Base-by-base conservation (phyloP, 75 land plant species). In the Cupressus sempervirens region DNA sequence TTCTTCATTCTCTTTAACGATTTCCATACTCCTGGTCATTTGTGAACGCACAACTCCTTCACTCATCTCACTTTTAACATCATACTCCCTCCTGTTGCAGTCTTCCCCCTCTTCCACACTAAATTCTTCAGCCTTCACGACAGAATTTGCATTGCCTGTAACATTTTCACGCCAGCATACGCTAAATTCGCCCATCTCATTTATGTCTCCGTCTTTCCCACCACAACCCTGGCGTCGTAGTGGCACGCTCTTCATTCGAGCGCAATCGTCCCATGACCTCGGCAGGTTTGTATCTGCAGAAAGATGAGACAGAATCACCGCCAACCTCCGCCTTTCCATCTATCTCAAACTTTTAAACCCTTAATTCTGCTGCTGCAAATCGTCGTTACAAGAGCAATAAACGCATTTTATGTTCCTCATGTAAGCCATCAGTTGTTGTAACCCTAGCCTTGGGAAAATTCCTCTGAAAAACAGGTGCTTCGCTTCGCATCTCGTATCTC, bases 291-390 rank as follows among this genome's bases (percentile, higher is more conserved):
- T 23, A n/a, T 79, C 11, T 8, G 13, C 46, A 26, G 81, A 79
- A 79, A 79, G 81, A 79, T 79, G 81, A 18, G 81, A 79, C 26
- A 79, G 50, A 43, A 79, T 79, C 11, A 79, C 29, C 4, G 81
- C 81, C 81, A 79, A 48, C 81, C 81, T 20, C 46, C 81, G 45
- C 32, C 26, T n/a, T 45, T 79, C 81, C 81, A 79, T 79, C 45
- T 41, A 45, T 41, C n/a, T 79, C 81, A 79, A 79, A 79, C 43
- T 13, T n/a, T 5, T 23, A 9, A 79, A 79, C 52, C 50, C 81
- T 76, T 79, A 43, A 8, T 43, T 26, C 32, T 40, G 50, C 15
- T 40, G 50, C 30, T 77, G 9, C 2, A 79, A 26, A 12, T 79
- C 29, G 8, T 23, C 50, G 11, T 79, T 23, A 12, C 23, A 26